These are phyloP conservation scores for Neurospora africana DNA, from an alignment of 495 filamentous ascomycete species.

Conservation along the genomic window DNA sequence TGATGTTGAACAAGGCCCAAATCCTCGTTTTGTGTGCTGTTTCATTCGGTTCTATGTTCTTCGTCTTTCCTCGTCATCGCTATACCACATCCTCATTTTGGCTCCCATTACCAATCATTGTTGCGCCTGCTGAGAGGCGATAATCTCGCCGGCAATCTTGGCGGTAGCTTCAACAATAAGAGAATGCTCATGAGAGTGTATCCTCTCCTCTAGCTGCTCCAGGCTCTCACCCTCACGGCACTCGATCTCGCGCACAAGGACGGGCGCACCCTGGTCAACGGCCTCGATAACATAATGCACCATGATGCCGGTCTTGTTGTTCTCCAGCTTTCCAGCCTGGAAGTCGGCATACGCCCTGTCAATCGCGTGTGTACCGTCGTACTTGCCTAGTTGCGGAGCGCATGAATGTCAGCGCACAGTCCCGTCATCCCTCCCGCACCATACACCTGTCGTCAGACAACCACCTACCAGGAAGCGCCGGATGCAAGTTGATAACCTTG, in stretches of 20 bases:
- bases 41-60: neutral
- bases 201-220: conserved; percentile 55
- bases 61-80: neutral
- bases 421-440: neutral
- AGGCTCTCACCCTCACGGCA: conserved; percentile 58
- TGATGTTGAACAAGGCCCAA: neutral
- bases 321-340: conserved; percentile 55
- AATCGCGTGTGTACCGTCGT: conserved; percentile 73
- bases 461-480: conserved; percentile 48
- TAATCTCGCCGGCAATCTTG: conserved; percentile 36
- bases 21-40: neutral
- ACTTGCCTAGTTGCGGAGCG: conserved; percentile 36
- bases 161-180: conserved; percentile 59
- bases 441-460: too few relatives aligned
- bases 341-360: conserved; percentile 68
- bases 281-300: conserved; percentile 79
- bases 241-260: conserved; percentile 61
- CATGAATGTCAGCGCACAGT: neutral
- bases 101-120: neutral
- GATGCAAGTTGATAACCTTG: conserved; percentile 80
- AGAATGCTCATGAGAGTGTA: conserved; percentile 60
- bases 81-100: neutral
- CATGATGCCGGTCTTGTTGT: conserved; percentile 77
- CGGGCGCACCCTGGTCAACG: conserved; percentile 70
- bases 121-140: conserved; percentile 2